Evolutionary conservation across 2,329 filamentous ascomycete species (phyloP).

Genomic region (Hypoxylon sp.): DNA sequence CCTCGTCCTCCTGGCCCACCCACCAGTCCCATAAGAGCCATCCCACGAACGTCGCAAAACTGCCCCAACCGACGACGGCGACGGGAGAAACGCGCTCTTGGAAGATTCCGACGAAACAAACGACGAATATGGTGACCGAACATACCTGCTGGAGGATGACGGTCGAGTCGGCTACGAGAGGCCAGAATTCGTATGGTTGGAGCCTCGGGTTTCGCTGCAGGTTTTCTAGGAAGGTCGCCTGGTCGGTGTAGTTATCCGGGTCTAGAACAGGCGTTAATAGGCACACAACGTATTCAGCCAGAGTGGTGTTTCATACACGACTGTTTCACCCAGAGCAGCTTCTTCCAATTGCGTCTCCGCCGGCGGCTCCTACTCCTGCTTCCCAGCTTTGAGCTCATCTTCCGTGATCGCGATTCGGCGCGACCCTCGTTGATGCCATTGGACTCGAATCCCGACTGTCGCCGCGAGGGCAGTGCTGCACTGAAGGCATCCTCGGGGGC

Average conservation of each 20-base stretch:
- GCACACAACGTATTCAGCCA: not conserved
- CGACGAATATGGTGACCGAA: conserved; percentile 93
- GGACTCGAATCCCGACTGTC: conserved; percentile 57
- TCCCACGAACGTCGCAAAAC: conserved; percentile 82
- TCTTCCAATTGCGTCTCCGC: conserved; percentile 87
- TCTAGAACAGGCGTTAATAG: conserved; percentile 63
- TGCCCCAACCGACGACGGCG: conserved; percentile 88
- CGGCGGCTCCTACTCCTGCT: conserved; percentile 74
- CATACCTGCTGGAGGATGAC: conserved; percentile 98
- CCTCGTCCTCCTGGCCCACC: conserved; percentile 73
- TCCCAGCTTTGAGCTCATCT: conserved; percentile 62
- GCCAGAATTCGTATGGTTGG: conserved; percentile 98
- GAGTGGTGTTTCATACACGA: conserved; percentile 69
- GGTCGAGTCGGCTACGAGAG: conserved; percentile 91
- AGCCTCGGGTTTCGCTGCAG: conserved; percentile 94
- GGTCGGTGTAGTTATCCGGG: conserved; percentile 99
- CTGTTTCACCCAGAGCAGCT: conserved; percentile 97
- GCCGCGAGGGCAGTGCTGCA: conserved; percentile 70
- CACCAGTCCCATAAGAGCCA: conserved; percentile 95
- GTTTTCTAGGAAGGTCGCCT: conserved; percentile 95
- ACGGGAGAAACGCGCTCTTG: conserved; percentile 89
- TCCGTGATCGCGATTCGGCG: conserved; percentile 55
- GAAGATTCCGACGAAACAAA: conserved; percentile 92
- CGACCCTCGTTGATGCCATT: conserved; percentile 45
- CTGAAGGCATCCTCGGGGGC: conserved; percentile 88